These are phyloP conservation scores for Globisporangium irregulare DNA, from an alignment of 352 stramenopile species.

Conservation along the genomic window DNA sequence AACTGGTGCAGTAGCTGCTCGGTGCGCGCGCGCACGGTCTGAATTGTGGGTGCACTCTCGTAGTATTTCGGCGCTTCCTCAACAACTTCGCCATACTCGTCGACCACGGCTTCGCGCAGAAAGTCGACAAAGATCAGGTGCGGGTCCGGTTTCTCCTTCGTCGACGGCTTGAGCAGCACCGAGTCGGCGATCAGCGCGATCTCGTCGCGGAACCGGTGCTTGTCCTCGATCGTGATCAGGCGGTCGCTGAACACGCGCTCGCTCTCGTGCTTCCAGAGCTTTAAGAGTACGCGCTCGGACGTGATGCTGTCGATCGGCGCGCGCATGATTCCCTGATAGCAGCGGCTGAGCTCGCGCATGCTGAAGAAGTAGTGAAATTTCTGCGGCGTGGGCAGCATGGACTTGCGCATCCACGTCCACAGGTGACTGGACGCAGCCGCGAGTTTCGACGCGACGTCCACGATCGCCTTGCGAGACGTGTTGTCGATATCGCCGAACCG, in stretches of 20 bases:
- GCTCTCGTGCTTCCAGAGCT: slow-evolving; percentile 84
- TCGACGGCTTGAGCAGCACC: slow-evolving; percentile 31
- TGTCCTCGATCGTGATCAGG: slow-evolving; percentile 73
- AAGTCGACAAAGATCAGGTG: slow-evolving; percentile 80
- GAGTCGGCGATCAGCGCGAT: slow-evolving; percentile 42
- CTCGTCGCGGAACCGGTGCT: slow-evolving; percentile 61
- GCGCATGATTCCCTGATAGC: slow-evolving; percentile 81
- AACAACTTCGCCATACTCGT: slow-evolving; percentile 81
- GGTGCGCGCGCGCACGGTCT: slow-evolving; percentile 44
- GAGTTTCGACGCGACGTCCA: slow-evolving; percentile 45
- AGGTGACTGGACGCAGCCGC: slow-evolving; percentile 55
- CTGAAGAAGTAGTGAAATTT: slow-evolving; percentile 87
- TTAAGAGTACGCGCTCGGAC: slow-evolving; percentile 46
- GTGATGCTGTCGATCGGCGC: slow-evolving; percentile 47
- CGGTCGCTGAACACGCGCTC: slow-evolving; percentile 81
- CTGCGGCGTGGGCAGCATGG: slow-evolving; percentile 70
- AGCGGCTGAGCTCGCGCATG: slow-evolving; percentile 65
- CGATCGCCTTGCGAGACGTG: slow-evolving; percentile 32
- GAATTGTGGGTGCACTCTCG: slow-evolving; percentile 54
- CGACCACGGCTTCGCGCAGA: slow-evolving; percentile 69
- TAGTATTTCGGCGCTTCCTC: slow-evolving; percentile 83
- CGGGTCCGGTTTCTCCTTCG: slow-evolving; percentile 24
- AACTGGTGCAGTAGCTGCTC: slow-evolving; percentile 70
- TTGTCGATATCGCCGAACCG: slow-evolving; percentile 34
- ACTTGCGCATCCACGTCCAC: slow-evolving; percentile 60